phyloP scores from a whole-genome alignment of 2,329 filamentous ascomycete genomes.

The Trichoderma oligosporum region DNA sequence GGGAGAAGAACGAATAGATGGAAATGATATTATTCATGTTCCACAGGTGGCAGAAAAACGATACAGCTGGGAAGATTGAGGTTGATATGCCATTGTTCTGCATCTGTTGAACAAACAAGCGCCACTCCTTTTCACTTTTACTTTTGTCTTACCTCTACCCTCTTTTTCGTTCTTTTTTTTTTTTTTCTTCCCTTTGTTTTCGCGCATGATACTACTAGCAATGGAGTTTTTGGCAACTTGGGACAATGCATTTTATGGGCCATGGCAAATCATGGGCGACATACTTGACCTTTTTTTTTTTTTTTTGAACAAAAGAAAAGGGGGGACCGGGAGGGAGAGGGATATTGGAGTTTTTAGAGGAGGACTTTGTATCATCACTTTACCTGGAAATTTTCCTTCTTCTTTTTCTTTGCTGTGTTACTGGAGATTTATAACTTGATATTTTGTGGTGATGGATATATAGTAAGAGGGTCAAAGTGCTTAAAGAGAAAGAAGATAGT shows the following conservation, averaged over 20 bases:
- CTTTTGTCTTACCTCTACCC: not conserved
- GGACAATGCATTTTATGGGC: not conserved
- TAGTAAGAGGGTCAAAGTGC: not conserved
- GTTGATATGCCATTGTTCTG: not conserved
- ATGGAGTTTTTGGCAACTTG: slow-evolving; percentile 4
- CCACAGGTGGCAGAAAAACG: slow-evolving; percentile 48
- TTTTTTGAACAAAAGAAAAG: no score
- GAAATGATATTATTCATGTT: slow-evolving; percentile 47
- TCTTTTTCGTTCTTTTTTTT: not conserved
- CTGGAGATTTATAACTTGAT: not conserved
- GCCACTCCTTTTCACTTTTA: not conserved
- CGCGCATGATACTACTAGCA: not conserved
- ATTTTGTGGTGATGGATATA: not conserved
- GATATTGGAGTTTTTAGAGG: not conserved
- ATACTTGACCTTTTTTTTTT: not conserved
- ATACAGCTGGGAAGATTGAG: slow-evolving; percentile 49
- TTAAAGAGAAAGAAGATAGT: not conserved
- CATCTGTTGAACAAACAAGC: not conserved
- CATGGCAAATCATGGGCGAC: not conserved
- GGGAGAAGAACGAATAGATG: slow-evolving; percentile 43
- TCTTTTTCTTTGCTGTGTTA: not conserved
- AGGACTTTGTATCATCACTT: slow-evolving; percentile 1
- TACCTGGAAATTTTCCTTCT: not conserved
- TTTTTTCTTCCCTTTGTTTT: not conserved
- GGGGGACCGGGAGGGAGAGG: no score